phyloP scores from a whole-genome alignment of 441 rosid species.

The Gossypium schwendimanii region DNA sequence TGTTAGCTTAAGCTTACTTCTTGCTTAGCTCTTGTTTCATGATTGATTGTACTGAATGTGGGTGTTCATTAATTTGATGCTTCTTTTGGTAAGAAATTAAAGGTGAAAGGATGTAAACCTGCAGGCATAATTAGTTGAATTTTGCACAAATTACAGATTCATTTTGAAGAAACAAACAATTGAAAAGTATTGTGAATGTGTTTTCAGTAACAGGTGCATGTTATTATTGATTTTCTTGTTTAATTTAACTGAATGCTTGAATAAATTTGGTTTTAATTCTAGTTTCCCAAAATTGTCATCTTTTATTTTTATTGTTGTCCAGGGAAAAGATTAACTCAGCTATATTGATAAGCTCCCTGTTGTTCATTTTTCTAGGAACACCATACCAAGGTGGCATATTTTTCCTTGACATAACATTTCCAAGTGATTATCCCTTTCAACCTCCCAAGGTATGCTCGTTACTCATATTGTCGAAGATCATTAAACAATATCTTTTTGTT shows the following conservation, averaged over 20 bases:
- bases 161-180: background rate
- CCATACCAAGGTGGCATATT: conserved; percentile 78
- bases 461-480: background rate
- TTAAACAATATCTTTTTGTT: background rate
- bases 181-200: background rate
- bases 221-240: background rate
- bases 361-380: conserved; percentile 49
- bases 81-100: background rate
- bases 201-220: background rate
- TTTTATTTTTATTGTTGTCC: background rate
- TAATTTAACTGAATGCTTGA: background rate
- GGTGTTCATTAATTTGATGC: background rate
- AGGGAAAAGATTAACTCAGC: background rate
- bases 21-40: background rate
- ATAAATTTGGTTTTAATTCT: background rate
- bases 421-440: conserved; percentile 77
- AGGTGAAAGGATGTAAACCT: background rate
- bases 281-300: background rate
- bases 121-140: background rate
- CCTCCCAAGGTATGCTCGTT: conserved; percentile 67
- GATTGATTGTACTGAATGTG: background rate
- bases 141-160: background rate
- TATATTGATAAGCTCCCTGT: conserved; percentile 7
- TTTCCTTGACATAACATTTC: conserved; percentile 71
- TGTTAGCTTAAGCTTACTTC: background rate